Percentiles rank a stretch among this genome's conserved stretches.
phyloP scores from a whole-genome alignment of 192 early-diverging fungal species.

The Coemansia brasiliensis region DNA sequence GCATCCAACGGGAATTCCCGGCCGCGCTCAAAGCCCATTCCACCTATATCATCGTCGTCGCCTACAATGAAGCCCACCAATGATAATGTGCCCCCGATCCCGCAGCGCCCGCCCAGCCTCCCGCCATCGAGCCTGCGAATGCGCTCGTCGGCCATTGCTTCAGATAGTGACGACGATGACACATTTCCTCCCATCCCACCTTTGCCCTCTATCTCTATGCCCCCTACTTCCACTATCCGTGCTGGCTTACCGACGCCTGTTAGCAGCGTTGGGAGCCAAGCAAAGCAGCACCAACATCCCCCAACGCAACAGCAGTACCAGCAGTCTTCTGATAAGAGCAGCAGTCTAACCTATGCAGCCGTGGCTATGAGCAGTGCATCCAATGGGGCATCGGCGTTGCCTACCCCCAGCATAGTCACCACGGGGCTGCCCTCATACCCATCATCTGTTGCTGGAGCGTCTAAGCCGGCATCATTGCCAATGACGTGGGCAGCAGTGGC shows the following conservation, averaged over 20 bases:
- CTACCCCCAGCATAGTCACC: conserved; percentile 1
- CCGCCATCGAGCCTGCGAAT: conserved; percentile 24
- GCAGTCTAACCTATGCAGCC: conserved; percentile 8
- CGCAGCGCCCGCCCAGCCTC: conserved; percentile 11
- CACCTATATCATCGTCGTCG: conserved; percentile 11
- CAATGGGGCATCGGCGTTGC: conserved; percentile 5
- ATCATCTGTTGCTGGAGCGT: background rate
- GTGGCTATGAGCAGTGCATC: conserved; percentile 5
- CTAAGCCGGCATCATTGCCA: conserved; percentile 6
- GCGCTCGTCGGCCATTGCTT: conserved; percentile 15
- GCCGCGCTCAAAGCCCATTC: background rate
- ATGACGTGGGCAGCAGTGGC: conserved; percentile 10
- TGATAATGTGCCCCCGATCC: conserved; percentile 5
- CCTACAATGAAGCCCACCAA: conserved; percentile 17
- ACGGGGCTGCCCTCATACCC: conserved; percentile 1
- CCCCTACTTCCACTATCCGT: background rate
- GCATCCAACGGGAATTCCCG: conserved; percentile 17
- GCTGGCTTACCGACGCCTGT: conserved; percentile 1
- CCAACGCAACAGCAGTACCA: too few species aligned
- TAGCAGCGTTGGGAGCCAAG: background rate
- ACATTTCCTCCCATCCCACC: background rate
- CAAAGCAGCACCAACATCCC: background rate
- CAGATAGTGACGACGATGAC: conserved; percentile 1
- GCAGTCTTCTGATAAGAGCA: conserved; percentile 6
- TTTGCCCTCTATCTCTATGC: background rate